phyloP scores from a whole-genome alignment of 1,139 yeast genomes.

The Lodderomyces theae region DNA sequence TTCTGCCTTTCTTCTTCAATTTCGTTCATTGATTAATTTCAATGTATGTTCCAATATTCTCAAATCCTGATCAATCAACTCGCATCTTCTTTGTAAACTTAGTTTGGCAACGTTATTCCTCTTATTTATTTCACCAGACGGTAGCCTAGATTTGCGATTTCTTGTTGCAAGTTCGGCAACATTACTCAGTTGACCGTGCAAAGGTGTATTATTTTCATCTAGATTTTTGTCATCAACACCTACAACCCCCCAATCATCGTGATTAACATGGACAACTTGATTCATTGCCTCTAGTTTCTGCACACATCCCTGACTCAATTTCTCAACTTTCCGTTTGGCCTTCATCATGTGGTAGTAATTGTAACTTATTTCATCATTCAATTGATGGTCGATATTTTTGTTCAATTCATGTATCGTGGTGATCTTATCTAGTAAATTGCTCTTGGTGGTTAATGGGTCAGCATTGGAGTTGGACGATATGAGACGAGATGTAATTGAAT shows the following conservation, averaged over 20 bases:
- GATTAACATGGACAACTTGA: constrained; percentile 19
- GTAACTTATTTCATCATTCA: constrained; percentile 24
- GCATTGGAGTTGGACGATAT: constrained; percentile 19
- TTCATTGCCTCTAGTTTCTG: constrained; percentile 5
- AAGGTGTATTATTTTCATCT: background rate
- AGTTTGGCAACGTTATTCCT: background rate
- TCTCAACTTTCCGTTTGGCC: constrained; percentile 21
- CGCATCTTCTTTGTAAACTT: constrained; percentile 40
- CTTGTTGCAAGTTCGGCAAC: too few species aligned
- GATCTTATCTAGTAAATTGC: constrained; percentile 35
- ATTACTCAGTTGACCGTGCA: too few species aligned
- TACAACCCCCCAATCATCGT: background rate
- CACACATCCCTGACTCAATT: constrained; percentile 19
- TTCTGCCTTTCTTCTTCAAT: background rate
- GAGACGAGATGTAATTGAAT: constrained; percentile 27
- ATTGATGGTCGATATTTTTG: constrained; percentile 28
- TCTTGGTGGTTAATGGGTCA: background rate
- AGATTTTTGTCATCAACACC: background rate
- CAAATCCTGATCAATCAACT: constrained; percentile 45
- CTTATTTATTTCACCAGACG: background rate
- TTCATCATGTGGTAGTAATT: constrained; percentile 25
- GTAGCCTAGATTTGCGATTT: too few species aligned
- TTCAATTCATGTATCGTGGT: constrained; percentile 45
- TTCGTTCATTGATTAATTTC: constrained; percentile 7
- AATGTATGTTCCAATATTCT: constrained; percentile 44